phyloP scores from a whole-genome alignment of 2,329 filamentous ascomycete species.

The Monosporascus sp. region DNA sequence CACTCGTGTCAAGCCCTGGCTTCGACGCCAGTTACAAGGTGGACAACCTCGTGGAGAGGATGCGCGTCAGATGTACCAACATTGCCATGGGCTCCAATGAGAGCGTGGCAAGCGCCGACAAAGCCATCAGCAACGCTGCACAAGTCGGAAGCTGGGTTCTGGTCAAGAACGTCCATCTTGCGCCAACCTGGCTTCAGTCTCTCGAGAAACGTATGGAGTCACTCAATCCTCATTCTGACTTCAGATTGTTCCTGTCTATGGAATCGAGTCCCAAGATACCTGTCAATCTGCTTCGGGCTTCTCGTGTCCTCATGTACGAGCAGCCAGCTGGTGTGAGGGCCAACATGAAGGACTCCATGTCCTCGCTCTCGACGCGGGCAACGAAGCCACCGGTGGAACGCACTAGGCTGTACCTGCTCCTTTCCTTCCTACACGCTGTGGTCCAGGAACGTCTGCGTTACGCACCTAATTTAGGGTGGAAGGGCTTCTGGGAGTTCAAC shows the following conservation, averaged over 20 bases:
- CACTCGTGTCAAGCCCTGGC: slow-evolving; percentile 88
- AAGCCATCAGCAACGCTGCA: slow-evolving; percentile 88
- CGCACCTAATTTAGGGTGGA: slow-evolving; percentile 91
- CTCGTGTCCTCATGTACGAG: slow-evolving; percentile 93
- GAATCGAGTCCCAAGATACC: slow-evolving; percentile 95
- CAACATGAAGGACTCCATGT: slow-evolving; percentile 97
- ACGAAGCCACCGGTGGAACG: slow-evolving; percentile 85
- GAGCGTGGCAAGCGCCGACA: slow-evolving; percentile 85
- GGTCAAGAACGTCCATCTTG: slow-evolving; percentile 97
- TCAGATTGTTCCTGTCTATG: slow-evolving; percentile 96
- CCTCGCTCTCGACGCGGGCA: slow-evolving; percentile 70
- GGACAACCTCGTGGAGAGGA: slow-evolving; percentile 84
- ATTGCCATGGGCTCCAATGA: slow-evolving; percentile 99
- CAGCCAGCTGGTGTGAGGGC: slow-evolving; percentile 93
- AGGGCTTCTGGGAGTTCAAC: slow-evolving; percentile 99
- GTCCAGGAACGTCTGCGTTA: slow-evolving; percentile 93
- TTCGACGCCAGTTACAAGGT: slow-evolving; percentile 99
- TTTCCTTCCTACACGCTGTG: slow-evolving; percentile 93
- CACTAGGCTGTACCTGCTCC: slow-evolving; percentile 78
- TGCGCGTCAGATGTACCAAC: slow-evolving; percentile 79
- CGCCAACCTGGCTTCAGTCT: slow-evolving; percentile 92
- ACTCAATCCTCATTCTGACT: slow-evolving; percentile 87
- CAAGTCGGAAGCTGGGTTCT: slow-evolving; percentile 93
- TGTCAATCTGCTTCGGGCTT: slow-evolving; percentile 89
- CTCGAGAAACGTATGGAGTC: slow-evolving; percentile 95